Percentiles rank a stretch among this genome's conserved stretches.
Conservation (phyloP, 805 yeast species). For the Nakazawaea anatomiae region DNA sequence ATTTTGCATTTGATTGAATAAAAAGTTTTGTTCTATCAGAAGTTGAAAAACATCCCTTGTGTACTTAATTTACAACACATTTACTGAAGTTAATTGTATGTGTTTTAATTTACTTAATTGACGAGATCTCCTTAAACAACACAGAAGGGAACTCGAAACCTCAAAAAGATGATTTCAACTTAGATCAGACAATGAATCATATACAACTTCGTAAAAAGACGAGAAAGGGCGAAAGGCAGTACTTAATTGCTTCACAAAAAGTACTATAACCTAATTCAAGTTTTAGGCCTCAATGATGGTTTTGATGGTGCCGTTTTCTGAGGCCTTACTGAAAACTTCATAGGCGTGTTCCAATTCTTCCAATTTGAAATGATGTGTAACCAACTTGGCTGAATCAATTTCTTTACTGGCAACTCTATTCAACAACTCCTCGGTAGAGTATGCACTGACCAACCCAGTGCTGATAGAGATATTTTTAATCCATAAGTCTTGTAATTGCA, state of each 20-base stretch:
- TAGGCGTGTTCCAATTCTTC: slow-evolving; percentile 54
- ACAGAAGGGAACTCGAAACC: too few species aligned
- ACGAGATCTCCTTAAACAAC: too few species aligned
- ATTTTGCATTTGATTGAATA: too few species aligned
- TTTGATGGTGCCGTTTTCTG: slow-evolving; percentile 54
- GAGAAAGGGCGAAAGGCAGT: not conserved
- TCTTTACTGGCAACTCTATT: slow-evolving; percentile 28
- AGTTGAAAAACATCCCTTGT: too few species aligned
- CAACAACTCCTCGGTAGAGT: slow-evolving; percentile 33
- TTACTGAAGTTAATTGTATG: too few species aligned
- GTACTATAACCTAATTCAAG: too few species aligned
- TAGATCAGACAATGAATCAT: too few species aligned
- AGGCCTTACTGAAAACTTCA: slow-evolving; percentile 49
- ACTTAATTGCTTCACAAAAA: too few species aligned
- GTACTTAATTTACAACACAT: too few species aligned
- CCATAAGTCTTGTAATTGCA: slow-evolving; percentile 39
- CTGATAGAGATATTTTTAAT: slow-evolving; percentile 36
- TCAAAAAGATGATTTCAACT: too few species aligned
- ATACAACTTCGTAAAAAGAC: not conserved
- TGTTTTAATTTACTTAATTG: too few species aligned
- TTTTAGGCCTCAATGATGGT: slow-evolving; percentile 14
- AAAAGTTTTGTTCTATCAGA: too few species aligned
- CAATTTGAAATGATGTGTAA: slow-evolving; percentile 54
- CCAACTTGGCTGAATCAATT: slow-evolving; percentile 45
- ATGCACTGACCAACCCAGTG: slow-evolving; percentile 46